Evolutionary conservation across 2,329 filamentous ascomycete genomes (phyloP), one percentile per base, ranked within the genome.

Genomic region (Fusarium stilboides): DNA sequence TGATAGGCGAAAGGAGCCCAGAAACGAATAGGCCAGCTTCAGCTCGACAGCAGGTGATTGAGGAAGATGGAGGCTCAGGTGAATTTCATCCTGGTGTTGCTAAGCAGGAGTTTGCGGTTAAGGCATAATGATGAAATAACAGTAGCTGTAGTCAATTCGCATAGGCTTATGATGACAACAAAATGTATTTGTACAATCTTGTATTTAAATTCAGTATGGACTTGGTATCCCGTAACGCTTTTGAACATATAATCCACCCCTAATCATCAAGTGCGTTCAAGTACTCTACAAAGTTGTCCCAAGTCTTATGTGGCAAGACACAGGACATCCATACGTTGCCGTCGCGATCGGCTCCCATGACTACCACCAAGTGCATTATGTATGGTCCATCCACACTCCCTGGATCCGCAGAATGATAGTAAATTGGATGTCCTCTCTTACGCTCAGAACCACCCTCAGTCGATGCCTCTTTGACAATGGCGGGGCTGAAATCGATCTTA

Each of bases 401-500:
- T 12, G 33, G 46, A n/a, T 36, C 31, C 14, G 31, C 31, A 24
- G 46, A 50, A 37, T 50, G 46, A 24, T 36, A 50, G 17, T 50
- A 50, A 8, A 19, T 24, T 6, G 46, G 33, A 50, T 26, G 46
- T 26, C 46, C 46, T 8, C 31, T 6, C 17, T 39, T 50, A 8
- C 31, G 13, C 13, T 20, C 15, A 6, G 46, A 24, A 3, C 19
- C 33, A 17, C 3, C 14, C 20, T 43, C 33, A n/a, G 8, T 12
- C 17, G 14, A 6, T 10, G 46, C 31, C 9, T 36, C 31, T 13
- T 50, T 50, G 2, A 50, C 4, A 8, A 50, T 37, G 10, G 46
- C 46, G 10, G 46, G 34, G 24, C 46, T 36, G 14, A 50, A 50
- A 22, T 50, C 46, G 12, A 50, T 36, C 46, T 37, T 50, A 20